Conservation (phyloP, 1,139 yeast genomes). For the Lodderomyces pseudojiufengensis region DNA sequence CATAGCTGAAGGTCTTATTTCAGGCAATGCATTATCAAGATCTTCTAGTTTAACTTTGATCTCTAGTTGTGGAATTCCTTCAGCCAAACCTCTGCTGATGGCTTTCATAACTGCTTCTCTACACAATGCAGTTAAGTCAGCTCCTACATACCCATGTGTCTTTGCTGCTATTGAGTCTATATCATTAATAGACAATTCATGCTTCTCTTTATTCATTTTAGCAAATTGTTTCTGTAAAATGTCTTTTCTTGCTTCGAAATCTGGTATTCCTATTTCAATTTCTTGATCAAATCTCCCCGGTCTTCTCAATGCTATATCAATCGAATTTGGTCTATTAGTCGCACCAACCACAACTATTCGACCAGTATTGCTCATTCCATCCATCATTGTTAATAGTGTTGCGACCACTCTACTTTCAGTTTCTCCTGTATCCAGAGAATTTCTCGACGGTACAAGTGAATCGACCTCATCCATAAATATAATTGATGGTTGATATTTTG, state of each 20-base stretch:
- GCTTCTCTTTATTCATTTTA: conserved; percentile 56
- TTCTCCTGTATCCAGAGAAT: conserved; percentile 82
- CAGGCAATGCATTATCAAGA: conserved; percentile 64
- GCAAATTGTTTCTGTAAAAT: conserved; percentile 60
- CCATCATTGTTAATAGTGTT: conserved; percentile 83
- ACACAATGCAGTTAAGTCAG: conserved; percentile 83
- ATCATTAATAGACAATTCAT: conserved; percentile 49
- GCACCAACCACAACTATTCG: conserved; percentile 80
- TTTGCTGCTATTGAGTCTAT: conserved; percentile 58
- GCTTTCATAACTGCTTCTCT: conserved; percentile 87
- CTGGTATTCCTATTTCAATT: conserved; percentile 76
- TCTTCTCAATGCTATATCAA: conserved; percentile 55
- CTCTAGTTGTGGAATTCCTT: conserved; percentile 18
- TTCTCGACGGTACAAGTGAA: conserved; percentile 80
- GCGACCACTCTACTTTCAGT: conserved; percentile 89
- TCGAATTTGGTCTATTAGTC: conserved; percentile 69
- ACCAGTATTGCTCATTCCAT: conserved; percentile 72
- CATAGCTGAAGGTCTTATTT: conserved; percentile 94
- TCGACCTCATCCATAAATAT: conserved; percentile 91
- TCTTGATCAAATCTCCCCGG: conserved; percentile 89
- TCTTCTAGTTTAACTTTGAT: conserved; percentile 44
- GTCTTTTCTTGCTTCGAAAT: conserved; percentile 60
- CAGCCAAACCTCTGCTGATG: conserved; percentile 54
- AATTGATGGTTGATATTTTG: conserved; percentile 78
- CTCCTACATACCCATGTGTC: conserved; percentile 65